These are phyloP conservation scores for Diatrype stigma DNA, from an alignment of 2,329 filamentous ascomycete species.

Conservation along the genomic window DNA sequence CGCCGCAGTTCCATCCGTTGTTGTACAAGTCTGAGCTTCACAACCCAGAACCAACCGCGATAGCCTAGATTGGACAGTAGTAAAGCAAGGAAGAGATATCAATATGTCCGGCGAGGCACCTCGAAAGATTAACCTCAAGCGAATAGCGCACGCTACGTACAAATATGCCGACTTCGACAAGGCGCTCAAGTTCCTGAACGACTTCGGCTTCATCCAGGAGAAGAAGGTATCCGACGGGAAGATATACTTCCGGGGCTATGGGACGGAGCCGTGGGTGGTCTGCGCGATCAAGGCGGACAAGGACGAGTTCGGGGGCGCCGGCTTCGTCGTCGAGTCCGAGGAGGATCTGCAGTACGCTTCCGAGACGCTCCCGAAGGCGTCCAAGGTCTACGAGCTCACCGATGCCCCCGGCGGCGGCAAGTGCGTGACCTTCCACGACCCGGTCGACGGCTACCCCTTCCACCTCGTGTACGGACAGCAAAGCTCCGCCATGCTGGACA, in stretches of 20 bases:
- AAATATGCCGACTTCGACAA: conserved; percentile 40
- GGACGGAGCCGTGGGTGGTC: conserved; percentile 55
- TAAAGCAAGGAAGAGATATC: conserved; percentile 1
- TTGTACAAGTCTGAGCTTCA: no score
- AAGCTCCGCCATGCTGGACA: conserved; percentile 30
- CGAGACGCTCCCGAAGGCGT: conserved; percentile 41
- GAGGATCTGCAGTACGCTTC: conserved; percentile 50
- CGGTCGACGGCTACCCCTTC: conserved; percentile 53
- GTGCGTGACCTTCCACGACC: conserved; percentile 47
- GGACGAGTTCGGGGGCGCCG: conserved; percentile 52
- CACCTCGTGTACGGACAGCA: conserved; percentile 54
- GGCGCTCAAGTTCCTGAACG: conserved; percentile 38
- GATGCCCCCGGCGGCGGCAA: conserved; percentile 52
- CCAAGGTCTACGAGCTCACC: conserved; percentile 40
- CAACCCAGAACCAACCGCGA: no score
- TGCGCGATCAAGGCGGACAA: conserved; percentile 45
- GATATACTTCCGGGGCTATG: conserved; percentile 59
- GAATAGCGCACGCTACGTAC: conserved; percentile 43
- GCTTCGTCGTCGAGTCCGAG: conserved; percentile 53
- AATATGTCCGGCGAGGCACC: conserved; percentile 18
- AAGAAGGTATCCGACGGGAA: conserved; percentile 33
- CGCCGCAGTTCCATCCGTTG: no score
- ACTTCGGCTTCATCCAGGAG: conserved; percentile 44
- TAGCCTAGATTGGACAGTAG: neutral
- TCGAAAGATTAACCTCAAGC: conserved; percentile 26